Percentiles rank a stretch among this genome's conserved stretches.
phyloP scores from a whole-genome alignment of 2,329 filamentous ascomycete species.

The Onygena corvina region DNA sequence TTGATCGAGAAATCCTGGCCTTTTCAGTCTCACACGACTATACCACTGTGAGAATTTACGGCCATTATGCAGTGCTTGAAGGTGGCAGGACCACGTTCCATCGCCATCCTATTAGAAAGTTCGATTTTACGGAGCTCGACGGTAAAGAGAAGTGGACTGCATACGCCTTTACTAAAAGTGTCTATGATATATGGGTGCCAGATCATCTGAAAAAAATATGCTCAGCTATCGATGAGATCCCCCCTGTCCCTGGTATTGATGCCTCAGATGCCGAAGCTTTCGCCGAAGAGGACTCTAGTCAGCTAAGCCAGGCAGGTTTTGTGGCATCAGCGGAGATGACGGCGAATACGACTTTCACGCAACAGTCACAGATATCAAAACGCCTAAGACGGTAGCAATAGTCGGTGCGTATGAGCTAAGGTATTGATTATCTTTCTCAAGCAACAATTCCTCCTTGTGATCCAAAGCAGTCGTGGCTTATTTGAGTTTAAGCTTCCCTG shows the following conservation, averaged over 20 bases:
- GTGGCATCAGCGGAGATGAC: too few species aligned
- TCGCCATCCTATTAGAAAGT: constrained; percentile 28
- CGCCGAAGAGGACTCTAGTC: too few species aligned
- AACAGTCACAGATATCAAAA: too few species aligned
- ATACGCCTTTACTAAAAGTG: constrained; percentile 29
- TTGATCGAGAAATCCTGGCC: constrained; percentile 33
- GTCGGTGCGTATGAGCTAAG: too few species aligned
- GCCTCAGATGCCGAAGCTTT: too few species aligned
- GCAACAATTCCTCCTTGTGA: too few species aligned
- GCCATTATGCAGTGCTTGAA: constrained; percentile 32
- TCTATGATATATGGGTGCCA: constrained; percentile 30
- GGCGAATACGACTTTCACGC: too few species aligned
- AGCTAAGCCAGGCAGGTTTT: too few species aligned
- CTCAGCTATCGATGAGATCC: constrained; percentile 13
- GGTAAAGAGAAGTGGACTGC: constrained; percentile 30
- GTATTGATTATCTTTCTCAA: too few species aligned
- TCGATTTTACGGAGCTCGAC: constrained; percentile 25
- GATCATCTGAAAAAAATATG: constrained; percentile 11
- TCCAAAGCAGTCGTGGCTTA: too few species aligned
- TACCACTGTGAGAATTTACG: constrained; percentile 29
- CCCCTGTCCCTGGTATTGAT: background rate
- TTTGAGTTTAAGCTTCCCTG: too few species aligned
- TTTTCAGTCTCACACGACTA: constrained; percentile 36
- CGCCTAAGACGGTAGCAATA: too few species aligned
- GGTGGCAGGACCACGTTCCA: constrained; percentile 27